phyloP scores from a whole-genome alignment of 164 flowering plant genomes.

The Platanus orientalis region DNA sequence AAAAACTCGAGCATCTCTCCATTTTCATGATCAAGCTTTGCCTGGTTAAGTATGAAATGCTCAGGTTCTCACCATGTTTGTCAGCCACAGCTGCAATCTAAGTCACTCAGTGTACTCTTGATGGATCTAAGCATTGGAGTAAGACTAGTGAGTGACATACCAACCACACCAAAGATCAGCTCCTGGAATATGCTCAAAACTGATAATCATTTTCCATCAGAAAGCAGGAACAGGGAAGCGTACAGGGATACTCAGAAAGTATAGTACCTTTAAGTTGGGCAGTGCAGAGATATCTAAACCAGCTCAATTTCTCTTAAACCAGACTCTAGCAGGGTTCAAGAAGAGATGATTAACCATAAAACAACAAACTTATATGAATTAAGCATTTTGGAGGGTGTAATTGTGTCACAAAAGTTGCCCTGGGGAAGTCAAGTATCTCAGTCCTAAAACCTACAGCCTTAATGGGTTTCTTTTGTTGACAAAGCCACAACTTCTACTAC shows the following conservation, averaged over 20 bases:
- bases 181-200: constrained; percentile 50
- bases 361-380: background rate
- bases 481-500: too few species aligned
- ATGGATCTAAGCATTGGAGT: constrained; percentile 44
- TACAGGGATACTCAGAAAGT: constrained; percentile 46
- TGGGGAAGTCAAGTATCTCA: constrained; percentile 3
- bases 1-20: constrained; percentile 66
- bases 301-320: constrained; percentile 25
- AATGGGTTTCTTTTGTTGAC: constrained; percentile 9
- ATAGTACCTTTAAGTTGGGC: constrained; percentile 28
- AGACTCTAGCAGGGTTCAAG: background rate
- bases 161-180: constrained; percentile 49
- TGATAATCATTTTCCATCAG: constrained; percentile 42
- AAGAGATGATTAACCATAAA: too few species aligned
- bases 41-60: constrained; percentile 69
- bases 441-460: too few species aligned
- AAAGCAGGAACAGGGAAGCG: constrained; percentile 40
- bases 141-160: constrained; percentile 48
- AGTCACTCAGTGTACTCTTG: constrained; percentile 58
- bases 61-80: constrained; percentile 67
- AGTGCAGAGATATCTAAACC: constrained; percentile 27
- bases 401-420: constrained; percentile 13
- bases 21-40: constrained; percentile 72
- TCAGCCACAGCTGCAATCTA: constrained; percentile 76
- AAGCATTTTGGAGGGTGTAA: constrained; percentile 1